A percentile compares a stretch with the other conserved stretches of the same genome.
phyloP scores from a whole-genome alignment of 106 monocot species.

The Allium cepa region DNA sequence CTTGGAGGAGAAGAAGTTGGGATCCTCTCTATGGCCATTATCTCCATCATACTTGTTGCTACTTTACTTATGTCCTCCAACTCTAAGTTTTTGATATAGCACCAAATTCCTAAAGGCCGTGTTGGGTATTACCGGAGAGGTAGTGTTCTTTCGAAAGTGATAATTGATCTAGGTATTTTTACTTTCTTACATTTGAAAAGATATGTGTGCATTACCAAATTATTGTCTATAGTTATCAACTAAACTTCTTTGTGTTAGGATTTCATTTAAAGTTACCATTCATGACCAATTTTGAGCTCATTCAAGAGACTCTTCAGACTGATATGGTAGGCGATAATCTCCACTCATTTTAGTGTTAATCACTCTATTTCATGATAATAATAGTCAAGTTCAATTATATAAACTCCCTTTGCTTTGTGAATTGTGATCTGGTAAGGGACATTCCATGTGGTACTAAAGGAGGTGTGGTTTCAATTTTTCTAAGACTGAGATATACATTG shows the following conservation, averaged over 20 bases:
- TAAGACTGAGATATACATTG: constrained; percentile 74
- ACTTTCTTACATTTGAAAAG: background rate
- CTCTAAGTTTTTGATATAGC: constrained; percentile 40
- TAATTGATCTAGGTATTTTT: constrained; percentile 66
- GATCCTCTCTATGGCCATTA: no score
- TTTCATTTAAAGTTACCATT: constrained; percentile 89
- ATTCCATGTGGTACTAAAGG: constrained; percentile 99
- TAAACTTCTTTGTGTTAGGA: constrained; percentile 33
- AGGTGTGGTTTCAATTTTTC: constrained; percentile 97
- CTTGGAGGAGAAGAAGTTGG: no score
- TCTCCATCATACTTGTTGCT: no score
- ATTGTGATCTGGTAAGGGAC: constrained; percentile 65
- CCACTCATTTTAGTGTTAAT: background rate
- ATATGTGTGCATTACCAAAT: background rate
- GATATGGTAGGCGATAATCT: constrained; percentile 57
- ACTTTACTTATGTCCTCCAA: background rate
- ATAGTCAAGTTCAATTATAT: background rate
- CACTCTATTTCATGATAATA: no score
- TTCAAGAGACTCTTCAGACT: constrained; percentile 93
- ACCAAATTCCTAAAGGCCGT: constrained; percentile 98
- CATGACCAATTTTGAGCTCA: constrained; percentile 83
- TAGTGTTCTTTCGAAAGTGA: constrained; percentile 80
- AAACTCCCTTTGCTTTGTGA: background rate
- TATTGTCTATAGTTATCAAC: background rate
- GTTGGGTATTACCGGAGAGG: constrained; percentile 96